Evolutionary conservation across 768 basidiomycete genomes (phyloP).

Genomic region (Collybia sp.): DNA sequence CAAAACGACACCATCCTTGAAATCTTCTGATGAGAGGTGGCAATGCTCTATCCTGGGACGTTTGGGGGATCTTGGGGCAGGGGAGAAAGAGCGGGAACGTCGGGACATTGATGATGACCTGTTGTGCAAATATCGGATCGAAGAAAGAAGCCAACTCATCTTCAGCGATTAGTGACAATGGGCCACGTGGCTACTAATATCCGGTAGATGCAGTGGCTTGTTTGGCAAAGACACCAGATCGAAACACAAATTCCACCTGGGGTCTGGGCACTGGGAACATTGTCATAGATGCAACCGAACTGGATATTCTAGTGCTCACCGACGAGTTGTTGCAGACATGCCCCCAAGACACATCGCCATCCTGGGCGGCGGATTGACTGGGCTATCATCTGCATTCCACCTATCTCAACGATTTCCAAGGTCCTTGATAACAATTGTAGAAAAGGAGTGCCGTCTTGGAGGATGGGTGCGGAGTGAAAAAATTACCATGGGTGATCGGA

Average conservation of each 20-base stretch:
- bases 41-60: constrained; percentile 47
- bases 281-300: too few relatives aligned
- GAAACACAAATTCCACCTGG: too few relatives aligned
- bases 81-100: constrained; percentile 46
- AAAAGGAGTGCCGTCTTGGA: constrained; percentile 60
- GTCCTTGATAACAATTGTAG: constrained; percentile 61
- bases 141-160: too few relatives aligned
- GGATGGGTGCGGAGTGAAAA: constrained; percentile 82
- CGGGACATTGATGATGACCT: constrained; percentile 38
- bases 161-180: too few relatives aligned
- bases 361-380: constrained; percentile 78
- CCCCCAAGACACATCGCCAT: constrained; percentile 46
- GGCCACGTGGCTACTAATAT: too few relatives aligned
- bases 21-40: constrained; percentile 60
- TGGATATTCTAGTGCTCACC: too few relatives aligned
- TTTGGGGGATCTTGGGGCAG: constrained; percentile 45
- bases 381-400: constrained; percentile 78
- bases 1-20: constrained; percentile 87
- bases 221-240: too few relatives aligned
- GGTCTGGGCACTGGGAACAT: too few relatives aligned
- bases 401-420: constrained; percentile 62
- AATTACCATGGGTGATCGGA: constrained; percentile 33
- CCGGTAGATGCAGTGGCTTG: too few relatives aligned
- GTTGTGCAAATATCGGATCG: not conserved
- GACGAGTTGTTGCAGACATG: not conserved